phyloP scores from a whole-genome alignment of 2,329 filamentous ascomycete genomes.

The Beauveria scarabaeidicola region DNA sequence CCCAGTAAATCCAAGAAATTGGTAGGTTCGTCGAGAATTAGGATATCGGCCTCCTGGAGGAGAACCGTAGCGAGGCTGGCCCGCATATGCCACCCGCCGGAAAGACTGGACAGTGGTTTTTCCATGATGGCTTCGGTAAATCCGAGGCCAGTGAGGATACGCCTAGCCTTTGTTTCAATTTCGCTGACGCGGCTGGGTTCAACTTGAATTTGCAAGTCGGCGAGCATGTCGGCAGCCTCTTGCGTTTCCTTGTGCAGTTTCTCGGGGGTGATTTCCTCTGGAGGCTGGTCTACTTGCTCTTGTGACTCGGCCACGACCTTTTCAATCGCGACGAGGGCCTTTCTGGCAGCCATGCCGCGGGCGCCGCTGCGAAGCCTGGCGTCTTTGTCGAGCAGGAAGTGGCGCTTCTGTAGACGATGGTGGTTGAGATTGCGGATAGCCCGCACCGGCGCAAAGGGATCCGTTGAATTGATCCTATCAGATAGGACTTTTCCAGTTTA shows the following conservation, averaged over 20 bases:
- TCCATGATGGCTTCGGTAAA: slow-evolving; percentile 56
- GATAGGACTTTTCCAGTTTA: slow-evolving; percentile 37
- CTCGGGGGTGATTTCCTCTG: slow-evolving; percentile 47
- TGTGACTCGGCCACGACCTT: slow-evolving; percentile 53
- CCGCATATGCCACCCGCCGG: slow-evolving; percentile 71
- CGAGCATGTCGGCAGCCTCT: slow-evolving; percentile 60
- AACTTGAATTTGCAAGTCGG: slow-evolving; percentile 58
- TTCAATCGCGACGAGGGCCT: slow-evolving; percentile 62
- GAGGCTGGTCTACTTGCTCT: slow-evolving; percentile 40
- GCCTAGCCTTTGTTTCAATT: slow-evolving; percentile 57
- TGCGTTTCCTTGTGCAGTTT: slow-evolving; percentile 56
- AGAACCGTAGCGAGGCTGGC: slow-evolving; percentile 57
- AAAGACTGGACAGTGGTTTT: slow-evolving; percentile 55
- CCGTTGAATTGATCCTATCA: slow-evolving; percentile 47
- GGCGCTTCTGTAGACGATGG: slow-evolving; percentile 50
- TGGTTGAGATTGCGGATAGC: slow-evolving; percentile 55
- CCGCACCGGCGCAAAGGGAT: slow-evolving; percentile 49
- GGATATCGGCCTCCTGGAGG: slow-evolving; percentile 64
- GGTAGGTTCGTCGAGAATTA: slow-evolving; percentile 80
- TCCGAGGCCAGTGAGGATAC: slow-evolving; percentile 60
- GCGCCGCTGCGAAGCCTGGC: slow-evolving; percentile 67
- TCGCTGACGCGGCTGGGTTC: slow-evolving; percentile 57
- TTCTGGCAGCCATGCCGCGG: slow-evolving; percentile 66
- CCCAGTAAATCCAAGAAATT: slow-evolving; percentile 78
- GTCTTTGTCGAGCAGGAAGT: slow-evolving; percentile 65